Evolutionary conservation across 2,329 filamentous ascomycete species (phyloP), one percentile per base, ranked within the genome.

Genomic region (Alternaria consortialis): DNA sequence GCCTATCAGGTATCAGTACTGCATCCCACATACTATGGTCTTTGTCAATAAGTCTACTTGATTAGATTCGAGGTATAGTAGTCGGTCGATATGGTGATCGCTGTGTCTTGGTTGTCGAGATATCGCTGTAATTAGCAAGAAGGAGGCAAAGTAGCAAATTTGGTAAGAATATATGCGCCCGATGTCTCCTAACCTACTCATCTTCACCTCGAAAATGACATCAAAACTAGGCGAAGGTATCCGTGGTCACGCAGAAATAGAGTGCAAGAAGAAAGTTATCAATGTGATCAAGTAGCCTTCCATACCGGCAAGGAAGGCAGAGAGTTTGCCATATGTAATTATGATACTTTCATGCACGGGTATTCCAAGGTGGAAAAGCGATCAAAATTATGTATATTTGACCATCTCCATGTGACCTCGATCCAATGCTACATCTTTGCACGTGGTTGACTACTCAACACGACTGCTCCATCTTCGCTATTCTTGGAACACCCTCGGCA

Each of bases 401-500:
- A 20, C 3, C 7, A 11, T 39, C 37, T 29, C 5, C 27, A 29
- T 8, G 27, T 29, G 8, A 5, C 27, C 6, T 29, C 6, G 27
- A 29, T 29, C 27, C 27, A 29, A 29, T 20, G 5, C 8, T 8
- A 29, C 27, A 29, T 29, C 8, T 29, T 29, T 20, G 20, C 27
- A 29, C 27, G 5, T 17, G n/a, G 36, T 11, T 11, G 7, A 43
- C 20, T 25, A 2, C 4, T 29, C 29, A 20, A 20, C 40, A 27
- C 17, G 7, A 44, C 5, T 5, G 17, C 50, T 11, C 37, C 25
- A 17, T 31, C 27, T 36, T 32, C 44, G 40, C 23, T 25, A 12
- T 12, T 40, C 36, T 47, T 54, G 17, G 20, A 27, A 6, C n/a
- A 11, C 20, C 23, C 42, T 60, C 55, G 25, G 54, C 55, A 17